Evolutionary conservation across 2,329 filamentous ascomycete genomes (phyloP).

Genomic region (Alternaria gaisen): DNA sequence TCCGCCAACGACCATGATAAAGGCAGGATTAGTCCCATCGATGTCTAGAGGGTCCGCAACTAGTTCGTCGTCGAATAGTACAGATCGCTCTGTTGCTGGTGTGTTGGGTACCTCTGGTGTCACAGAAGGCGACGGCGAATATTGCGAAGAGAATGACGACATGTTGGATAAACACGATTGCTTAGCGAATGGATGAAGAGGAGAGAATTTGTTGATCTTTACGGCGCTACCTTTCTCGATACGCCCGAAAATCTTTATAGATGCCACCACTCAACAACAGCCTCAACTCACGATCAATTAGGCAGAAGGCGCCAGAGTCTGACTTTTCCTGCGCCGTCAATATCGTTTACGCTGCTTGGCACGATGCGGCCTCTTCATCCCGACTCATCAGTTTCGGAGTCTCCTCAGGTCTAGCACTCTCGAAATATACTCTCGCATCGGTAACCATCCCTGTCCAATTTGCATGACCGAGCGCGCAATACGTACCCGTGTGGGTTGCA

Average conservation of each 20-base stretch:
- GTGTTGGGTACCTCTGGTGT: conserved; percentile 49
- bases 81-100: conserved; percentile 57
- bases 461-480: conserved; percentile 41
- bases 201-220: conserved; percentile 27
- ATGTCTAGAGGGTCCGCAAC: conserved; percentile 54
- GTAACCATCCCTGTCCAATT: conserved; percentile 48
- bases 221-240: conserved; percentile 25
- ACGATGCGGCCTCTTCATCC: conserved; percentile 44
- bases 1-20: conserved; percentile 63
- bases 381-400: conserved; percentile 44
- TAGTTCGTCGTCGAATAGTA: conserved; percentile 59
- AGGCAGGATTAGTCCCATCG: conserved; percentile 48
- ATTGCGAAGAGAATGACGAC: conserved; percentile 42
- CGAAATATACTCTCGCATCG: conserved; percentile 46
- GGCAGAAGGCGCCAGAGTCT: conserved; percentile 45
- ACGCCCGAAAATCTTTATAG: conserved; percentile 49
- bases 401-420: conserved; percentile 44
- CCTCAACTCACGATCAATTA: conserved; percentile 33
- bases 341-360: conserved; percentile 50
- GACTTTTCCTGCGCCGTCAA: conserved; percentile 45
- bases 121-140: conserved; percentile 35
- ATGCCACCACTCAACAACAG: conserved; percentile 29
- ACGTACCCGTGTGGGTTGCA: conserved; percentile 36
- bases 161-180: conserved; percentile 29
- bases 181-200: conserved; percentile 32